Evolutionary conservation across 1,139 yeast genomes (phyloP).

Genomic region (Blastobotrys illinoisensis): DNA sequence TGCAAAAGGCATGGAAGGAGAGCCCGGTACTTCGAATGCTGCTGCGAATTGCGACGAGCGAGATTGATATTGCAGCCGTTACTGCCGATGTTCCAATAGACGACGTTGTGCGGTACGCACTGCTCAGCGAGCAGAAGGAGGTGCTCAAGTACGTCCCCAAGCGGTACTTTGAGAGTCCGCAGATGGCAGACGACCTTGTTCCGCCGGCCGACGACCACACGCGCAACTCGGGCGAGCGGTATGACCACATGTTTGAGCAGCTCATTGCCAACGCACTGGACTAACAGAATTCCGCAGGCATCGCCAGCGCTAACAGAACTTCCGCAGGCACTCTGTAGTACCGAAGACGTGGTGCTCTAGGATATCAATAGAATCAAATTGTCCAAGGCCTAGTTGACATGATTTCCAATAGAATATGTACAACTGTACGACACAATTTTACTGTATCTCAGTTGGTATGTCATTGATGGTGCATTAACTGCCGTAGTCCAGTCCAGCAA

Average conservation of each 20-base stretch:
- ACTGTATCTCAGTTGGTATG: too few relatives aligned
- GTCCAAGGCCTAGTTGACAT: too few relatives aligned
- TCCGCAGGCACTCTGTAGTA: too few relatives aligned
- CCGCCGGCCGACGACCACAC: slow-evolving; percentile 22
- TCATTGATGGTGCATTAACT: too few relatives aligned
- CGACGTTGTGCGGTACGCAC: slow-evolving; percentile 24
- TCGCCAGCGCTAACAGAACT: too few relatives aligned
- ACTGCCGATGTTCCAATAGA: slow-evolving; percentile 13
- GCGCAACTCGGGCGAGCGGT: background rate
- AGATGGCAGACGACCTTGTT: slow-evolving; percentile 24
- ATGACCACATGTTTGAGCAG: background rate
- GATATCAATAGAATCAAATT: too few relatives aligned
- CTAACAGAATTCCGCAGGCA: too few relatives aligned
- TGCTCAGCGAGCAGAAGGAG: slow-evolving; percentile 25
- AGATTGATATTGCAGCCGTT: slow-evolving; percentile 12
- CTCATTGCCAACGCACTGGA: background rate
- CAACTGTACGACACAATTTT: too few relatives aligned
- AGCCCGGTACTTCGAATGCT: slow-evolving; percentile 14
- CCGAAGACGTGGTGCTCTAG: too few relatives aligned
- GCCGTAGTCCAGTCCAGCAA: too few relatives aligned
- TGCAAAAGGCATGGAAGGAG: slow-evolving; percentile 24
- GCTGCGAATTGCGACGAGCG: background rate
- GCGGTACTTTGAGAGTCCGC: slow-evolving; percentile 16
- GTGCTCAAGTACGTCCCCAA: slow-evolving; percentile 20
- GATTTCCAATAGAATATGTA: too few relatives aligned